phyloP scores from a whole-genome alignment of 2,329 filamentous ascomycete genomes.

The Claviceps pazoutovae region DNA sequence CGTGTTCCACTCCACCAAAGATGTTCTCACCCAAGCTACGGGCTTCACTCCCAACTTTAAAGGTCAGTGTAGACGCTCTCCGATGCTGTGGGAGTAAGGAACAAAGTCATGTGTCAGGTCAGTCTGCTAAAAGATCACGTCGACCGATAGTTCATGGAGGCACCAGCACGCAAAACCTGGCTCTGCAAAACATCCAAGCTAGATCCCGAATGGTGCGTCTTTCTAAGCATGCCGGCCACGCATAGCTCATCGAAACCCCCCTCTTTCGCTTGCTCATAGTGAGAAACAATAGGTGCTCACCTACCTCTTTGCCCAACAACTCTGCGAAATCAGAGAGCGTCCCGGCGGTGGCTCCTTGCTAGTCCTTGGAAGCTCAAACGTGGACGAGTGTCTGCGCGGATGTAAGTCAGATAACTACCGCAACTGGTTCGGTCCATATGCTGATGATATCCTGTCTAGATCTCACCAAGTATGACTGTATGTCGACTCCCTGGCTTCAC shows the following conservation, averaged over 20 bases:
- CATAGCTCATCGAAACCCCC: not conserved
- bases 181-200: conserved; percentile 53
- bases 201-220: conserved; percentile 43
- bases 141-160: conserved; percentile 36
- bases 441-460: conserved; percentile 1
- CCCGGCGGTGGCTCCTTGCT: conserved; percentile 14
- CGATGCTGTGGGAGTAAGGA: no score
- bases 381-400: conserved; percentile 13
- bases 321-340: conserved; percentile 10
- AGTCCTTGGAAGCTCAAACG: conserved; percentile 16
- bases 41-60: conserved; percentile 37
- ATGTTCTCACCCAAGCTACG: conserved; percentile 43
- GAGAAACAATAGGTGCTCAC: not conserved
- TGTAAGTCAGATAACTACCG: not conserved
- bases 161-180: conserved; percentile 42
- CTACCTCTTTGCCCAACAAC: conserved; percentile 33
- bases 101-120: not conserved
- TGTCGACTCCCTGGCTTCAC: not conserved
- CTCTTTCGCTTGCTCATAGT: not conserved
- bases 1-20: conserved; percentile 34
- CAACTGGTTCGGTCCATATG: not conserved
- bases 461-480: conserved; percentile 22
- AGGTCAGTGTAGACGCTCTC: conserved; percentile 32
- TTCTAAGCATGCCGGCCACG: not conserved
- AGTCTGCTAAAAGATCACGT: not conserved